A percentile compares a stretch with the other conserved stretches of the same genome.
Evolutionary conservation across 306 rosid species (phyloP).

Genomic region (Canavalia ensiformis): DNA sequence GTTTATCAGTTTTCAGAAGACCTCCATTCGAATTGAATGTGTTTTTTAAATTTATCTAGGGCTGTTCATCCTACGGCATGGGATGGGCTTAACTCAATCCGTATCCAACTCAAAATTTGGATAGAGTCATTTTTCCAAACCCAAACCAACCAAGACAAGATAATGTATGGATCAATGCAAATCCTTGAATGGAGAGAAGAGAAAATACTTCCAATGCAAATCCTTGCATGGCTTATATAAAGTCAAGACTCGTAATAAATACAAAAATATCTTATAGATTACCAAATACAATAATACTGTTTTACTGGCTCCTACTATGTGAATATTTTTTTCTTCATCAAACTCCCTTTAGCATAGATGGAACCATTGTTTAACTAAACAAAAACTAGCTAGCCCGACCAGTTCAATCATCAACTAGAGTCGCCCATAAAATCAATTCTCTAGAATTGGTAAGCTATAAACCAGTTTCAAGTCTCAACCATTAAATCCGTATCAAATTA

Average conservation of each 20-base stretch:
- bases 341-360: background rate
- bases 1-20: too few relatives aligned
- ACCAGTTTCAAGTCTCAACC: background rate
- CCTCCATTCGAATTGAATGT: too few relatives aligned
- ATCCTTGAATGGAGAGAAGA: background rate
- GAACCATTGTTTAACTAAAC: background rate
- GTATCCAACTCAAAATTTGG: too few relatives aligned
- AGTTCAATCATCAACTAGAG: background rate
- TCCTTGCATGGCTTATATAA: slow-evolving; percentile 19
- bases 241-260: background rate
- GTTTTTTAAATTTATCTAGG: too few relatives aligned
- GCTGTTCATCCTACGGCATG: too few relatives aligned
- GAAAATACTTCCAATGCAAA: background rate
- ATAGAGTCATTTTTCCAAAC: too few relatives aligned
- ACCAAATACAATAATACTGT: background rate
- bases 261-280: background rate
- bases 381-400: background rate
- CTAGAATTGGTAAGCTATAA: background rate
- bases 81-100: too few relatives aligned
- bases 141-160: too few relatives aligned
- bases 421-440: background rate
- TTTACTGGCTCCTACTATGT: too few relatives aligned
- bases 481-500: background rate
- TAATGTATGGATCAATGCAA: too few relatives aligned
- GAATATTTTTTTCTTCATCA: too few relatives aligned